phyloP scores from a whole-genome alignment of 2,329 filamentous ascomycete genomes.

The Trichoderma cornu-damae region DNA sequence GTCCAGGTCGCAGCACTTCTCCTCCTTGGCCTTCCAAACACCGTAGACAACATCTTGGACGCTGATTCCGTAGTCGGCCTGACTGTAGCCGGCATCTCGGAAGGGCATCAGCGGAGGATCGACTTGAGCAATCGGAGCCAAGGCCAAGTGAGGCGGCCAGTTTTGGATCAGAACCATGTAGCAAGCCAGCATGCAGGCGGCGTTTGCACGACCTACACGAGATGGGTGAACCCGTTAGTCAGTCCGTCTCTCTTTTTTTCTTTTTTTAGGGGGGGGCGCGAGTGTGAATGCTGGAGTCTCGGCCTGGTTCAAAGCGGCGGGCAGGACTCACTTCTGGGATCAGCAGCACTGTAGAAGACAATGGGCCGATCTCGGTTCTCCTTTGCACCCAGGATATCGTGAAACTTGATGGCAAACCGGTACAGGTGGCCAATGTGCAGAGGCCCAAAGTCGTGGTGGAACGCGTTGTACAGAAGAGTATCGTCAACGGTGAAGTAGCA shows the following conservation, averaged over 20 bases:
- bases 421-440: slow-evolving; percentile 96
- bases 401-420: slow-evolving; percentile 90
- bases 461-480: slow-evolving; percentile 90
- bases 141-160: slow-evolving; percentile 91
- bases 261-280: too few species aligned
- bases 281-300: neutral
- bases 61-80: slow-evolving; percentile 91
- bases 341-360: slow-evolving; percentile 92
- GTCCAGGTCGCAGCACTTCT: slow-evolving; percentile 82
- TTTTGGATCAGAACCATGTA: slow-evolving; percentile 99
- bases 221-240: neutral
- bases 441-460: slow-evolving; percentile 97
- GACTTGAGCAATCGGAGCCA: slow-evolving; percentile 92
- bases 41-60: slow-evolving; percentile 98
- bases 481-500: slow-evolving; percentile 97
- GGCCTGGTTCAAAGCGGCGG: neutral
- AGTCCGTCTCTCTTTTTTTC: neutral
- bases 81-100: slow-evolving; percentile 95
- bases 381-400: slow-evolving; percentile 87
- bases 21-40: slow-evolving; percentile 97
- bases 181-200: slow-evolving; percentile 88
- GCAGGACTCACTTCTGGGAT: slow-evolving; percentile 75
- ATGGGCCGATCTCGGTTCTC: slow-evolving; percentile 86
- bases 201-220: slow-evolving; percentile 80
- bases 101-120: slow-evolving; percentile 99